Conservation (phyloP, 2,329 filamentous ascomycete species). For the Arthrobotrys iridis region DNA sequence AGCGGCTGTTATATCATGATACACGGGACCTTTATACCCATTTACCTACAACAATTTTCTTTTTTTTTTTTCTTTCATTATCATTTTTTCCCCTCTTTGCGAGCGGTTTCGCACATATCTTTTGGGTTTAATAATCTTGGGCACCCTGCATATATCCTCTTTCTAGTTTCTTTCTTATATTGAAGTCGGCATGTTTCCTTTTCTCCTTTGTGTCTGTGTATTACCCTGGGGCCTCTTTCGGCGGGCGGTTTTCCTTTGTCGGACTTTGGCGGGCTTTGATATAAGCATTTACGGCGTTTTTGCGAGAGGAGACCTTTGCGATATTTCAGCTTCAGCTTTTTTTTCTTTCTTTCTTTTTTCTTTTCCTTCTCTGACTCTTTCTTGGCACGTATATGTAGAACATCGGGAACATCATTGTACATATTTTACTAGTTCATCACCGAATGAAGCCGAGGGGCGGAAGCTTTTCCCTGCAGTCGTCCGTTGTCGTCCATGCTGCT, state of each 20-base stretch:
- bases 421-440: conserved; percentile 7
- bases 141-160: conserved; percentile 4
- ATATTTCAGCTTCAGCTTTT: background rate
- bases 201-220: conserved; percentile 3
- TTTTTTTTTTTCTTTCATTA: conserved; percentile 28
- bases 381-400: conserved; percentile 46
- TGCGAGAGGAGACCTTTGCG: background rate
- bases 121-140: conserved; percentile 10
- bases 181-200: conserved; percentile 32
- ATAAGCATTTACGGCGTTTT: conserved; percentile 51
- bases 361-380: background rate
- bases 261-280: conserved; percentile 37
- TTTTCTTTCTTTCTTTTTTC: conserved; percentile 1
- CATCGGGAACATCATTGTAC: conserved; percentile 38
- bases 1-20: conserved; percentile 36
- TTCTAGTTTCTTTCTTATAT: too few species aligned
- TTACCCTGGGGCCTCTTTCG: background rate
- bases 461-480: background rate
- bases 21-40: conserved; percentile 20
- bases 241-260: conserved; percentile 38
- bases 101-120: conserved; percentile 6
- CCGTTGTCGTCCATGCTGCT: conserved; percentile 17
- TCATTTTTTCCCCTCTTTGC: conserved; percentile 4
- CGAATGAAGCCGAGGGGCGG: background rate
- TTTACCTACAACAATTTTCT: conserved; percentile 11